Evolutionary conservation across 768 basidiomycete genomes (phyloP).

Genomic region (Psilocybe tampanensis): DNA sequence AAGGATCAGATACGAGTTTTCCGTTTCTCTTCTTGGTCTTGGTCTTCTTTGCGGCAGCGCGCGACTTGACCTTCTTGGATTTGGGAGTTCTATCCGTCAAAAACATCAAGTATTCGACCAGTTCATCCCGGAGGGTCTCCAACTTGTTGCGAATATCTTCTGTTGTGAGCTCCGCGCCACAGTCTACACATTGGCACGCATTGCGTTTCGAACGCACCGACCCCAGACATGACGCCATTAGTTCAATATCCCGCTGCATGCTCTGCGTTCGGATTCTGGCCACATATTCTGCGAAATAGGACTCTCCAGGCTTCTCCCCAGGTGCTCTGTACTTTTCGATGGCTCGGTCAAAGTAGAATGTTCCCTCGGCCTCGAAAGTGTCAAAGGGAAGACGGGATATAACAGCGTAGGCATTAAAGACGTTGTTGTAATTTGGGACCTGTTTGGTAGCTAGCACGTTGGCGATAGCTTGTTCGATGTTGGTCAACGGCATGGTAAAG

Average conservation of each 20-base stretch:
- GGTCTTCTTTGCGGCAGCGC: too few relatives aligned
- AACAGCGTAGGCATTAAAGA: conserved; percentile 18
- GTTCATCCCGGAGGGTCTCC: background rate
- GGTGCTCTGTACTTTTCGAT: conserved; percentile 2
- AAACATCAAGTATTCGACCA: background rate
- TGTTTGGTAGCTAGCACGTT: conserved; percentile 20
- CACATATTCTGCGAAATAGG: background rate
- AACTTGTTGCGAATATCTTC: background rate
- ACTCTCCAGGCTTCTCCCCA: background rate
- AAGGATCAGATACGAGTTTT: too few relatives aligned
- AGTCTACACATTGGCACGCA: background rate
- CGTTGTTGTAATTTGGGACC: conserved; percentile 18
- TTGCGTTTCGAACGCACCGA: background rate
- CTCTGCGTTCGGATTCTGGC: background rate
- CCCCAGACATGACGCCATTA: background rate
- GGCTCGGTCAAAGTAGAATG: background rate
- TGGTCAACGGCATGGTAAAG: conserved; percentile 8
- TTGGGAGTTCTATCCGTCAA: too few relatives aligned
- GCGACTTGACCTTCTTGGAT: too few relatives aligned
- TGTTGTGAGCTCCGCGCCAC: background rate
- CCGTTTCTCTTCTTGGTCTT: too few relatives aligned
- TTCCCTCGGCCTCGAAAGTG: background rate
- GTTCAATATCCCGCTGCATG: background rate
- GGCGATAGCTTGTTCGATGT: conserved; percentile 22
- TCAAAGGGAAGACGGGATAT: background rate